Percentiles rank a stretch among this genome's conserved stretches.
Conservation (phyloP, 257 asterid species). For the Gynochthodes officinalis region DNA sequence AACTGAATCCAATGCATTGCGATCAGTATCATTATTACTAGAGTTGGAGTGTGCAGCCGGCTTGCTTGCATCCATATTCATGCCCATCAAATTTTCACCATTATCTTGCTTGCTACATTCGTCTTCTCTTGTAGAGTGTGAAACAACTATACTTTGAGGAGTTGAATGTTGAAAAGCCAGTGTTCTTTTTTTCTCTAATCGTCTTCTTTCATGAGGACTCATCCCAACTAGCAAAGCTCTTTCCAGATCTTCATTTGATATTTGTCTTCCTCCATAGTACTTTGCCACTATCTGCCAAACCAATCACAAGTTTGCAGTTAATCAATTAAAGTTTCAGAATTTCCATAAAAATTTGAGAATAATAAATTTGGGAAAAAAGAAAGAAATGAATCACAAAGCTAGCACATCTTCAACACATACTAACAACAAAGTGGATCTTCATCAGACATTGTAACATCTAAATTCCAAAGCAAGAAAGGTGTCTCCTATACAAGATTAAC, state of each 20-base stretch:
- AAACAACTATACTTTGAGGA: constrained; percentile 20
- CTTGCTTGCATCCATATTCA: constrained; percentile 21
- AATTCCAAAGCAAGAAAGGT: background rate
- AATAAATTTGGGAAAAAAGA: too few relatives aligned
- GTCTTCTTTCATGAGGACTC: constrained; percentile 82
- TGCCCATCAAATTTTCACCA: constrained; percentile 18
- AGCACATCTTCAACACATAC: too few relatives aligned
- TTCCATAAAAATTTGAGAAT: too few relatives aligned
- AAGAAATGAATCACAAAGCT: background rate
- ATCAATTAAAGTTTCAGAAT: background rate
- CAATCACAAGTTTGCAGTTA: background rate
- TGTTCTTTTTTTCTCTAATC: constrained; percentile 63
- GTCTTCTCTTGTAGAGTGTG: constrained; percentile 21
- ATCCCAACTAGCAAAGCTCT: constrained; percentile 80
- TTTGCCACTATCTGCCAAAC: constrained; percentile 59
- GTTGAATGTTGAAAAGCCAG: constrained; percentile 38
- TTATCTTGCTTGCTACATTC: constrained; percentile 34
- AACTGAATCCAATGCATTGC: constrained; percentile 20
- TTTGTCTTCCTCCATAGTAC: constrained; percentile 88
- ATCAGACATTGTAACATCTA: too few relatives aligned
- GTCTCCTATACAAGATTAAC: background rate
- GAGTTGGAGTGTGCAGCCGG: constrained; percentile 13
- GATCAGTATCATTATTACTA: constrained; percentile 21
- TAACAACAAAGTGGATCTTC: too few relatives aligned
- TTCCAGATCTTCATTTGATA: constrained; percentile 76